Conservation (phyloP, 345 rosid genomes). For the Orychophragmus violaceus region DNA sequence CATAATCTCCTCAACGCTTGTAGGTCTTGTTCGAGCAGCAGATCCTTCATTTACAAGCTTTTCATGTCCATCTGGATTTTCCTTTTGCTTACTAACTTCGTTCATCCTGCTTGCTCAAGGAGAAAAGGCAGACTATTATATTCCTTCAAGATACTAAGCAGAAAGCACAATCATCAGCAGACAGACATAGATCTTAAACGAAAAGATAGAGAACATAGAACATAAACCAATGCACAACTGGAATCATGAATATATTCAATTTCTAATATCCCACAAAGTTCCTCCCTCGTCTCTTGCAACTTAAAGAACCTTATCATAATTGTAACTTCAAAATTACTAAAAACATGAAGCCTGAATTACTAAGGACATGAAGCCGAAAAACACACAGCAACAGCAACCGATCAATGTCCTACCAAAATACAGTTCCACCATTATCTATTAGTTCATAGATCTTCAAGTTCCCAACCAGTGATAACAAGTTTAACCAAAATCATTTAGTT, state of each 20-base stretch:
- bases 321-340: neutral
- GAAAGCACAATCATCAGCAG: neutral
- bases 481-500: neutral
- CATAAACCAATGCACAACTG: neutral
- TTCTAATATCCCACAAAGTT: neutral
- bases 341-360: neutral
- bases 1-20: slow-evolving; percentile 75
- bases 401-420: slow-evolving; percentile 9
- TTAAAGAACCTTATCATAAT: neutral
- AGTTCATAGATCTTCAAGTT: neutral
- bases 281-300: neutral
- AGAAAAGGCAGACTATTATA: neutral
- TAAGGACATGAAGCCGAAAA: neutral
- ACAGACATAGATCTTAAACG: neutral
- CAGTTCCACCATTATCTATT: neutral
- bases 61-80: slow-evolving; percentile 33
- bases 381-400: neutral
- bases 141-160: neutral
- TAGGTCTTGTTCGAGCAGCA: slow-evolving; percentile 89
- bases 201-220: neutral
- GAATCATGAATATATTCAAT: neutral
- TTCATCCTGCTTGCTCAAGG: slow-evolving; percentile 42
- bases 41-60: slow-evolving; percentile 41
- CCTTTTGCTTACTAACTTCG: slow-evolving; percentile 38
- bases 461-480: neutral